Conservation (phyloP, 202 grass and related monocot genomes). For the Digitaria exilis region DNA sequence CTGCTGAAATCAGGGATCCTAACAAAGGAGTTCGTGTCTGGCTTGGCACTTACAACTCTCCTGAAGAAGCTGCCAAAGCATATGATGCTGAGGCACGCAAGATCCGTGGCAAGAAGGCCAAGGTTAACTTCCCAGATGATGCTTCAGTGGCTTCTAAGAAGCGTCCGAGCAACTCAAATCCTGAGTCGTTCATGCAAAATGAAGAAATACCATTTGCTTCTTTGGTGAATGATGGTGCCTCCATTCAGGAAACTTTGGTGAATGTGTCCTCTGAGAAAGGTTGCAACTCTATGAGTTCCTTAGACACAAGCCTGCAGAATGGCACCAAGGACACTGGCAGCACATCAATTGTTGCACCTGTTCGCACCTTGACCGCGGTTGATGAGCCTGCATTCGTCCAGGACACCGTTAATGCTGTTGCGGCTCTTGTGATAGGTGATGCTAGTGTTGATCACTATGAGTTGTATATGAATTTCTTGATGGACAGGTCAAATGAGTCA, state of each 20-base stretch:
- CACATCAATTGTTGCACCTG: constrained; percentile 51
- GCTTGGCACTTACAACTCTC: too few relatives aligned
- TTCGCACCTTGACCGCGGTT: constrained; percentile 32
- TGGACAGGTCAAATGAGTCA: constrained; percentile 60
- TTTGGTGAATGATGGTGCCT: too few relatives aligned
- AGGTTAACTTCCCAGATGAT: too few relatives aligned
- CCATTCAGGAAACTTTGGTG: background rate
- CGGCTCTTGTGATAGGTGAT: constrained; percentile 28
- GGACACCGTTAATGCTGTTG: constrained; percentile 14
- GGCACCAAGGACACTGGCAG: constrained; percentile 61
- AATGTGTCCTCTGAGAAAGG: constrained; percentile 71
- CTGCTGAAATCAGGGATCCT: too few relatives aligned
- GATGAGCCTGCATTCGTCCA: constrained; percentile 40
- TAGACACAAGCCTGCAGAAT: constrained; percentile 47
- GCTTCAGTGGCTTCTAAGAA: too few relatives aligned
- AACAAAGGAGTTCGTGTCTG: too few relatives aligned
- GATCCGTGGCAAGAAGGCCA: too few relatives aligned
- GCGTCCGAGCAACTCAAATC: too few relatives aligned
- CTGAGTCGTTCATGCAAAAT: too few relatives aligned
- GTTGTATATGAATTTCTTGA: constrained; percentile 67
- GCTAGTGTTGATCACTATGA: constrained; percentile 34
- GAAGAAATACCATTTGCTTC: too few relatives aligned
- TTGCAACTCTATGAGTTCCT: constrained; percentile 65
- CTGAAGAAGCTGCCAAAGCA: too few relatives aligned
- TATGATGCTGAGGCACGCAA: too few relatives aligned